Base-by-base conservation (phyloP, 805 yeast genomes). In the Teunomyces panamensis region DNA sequence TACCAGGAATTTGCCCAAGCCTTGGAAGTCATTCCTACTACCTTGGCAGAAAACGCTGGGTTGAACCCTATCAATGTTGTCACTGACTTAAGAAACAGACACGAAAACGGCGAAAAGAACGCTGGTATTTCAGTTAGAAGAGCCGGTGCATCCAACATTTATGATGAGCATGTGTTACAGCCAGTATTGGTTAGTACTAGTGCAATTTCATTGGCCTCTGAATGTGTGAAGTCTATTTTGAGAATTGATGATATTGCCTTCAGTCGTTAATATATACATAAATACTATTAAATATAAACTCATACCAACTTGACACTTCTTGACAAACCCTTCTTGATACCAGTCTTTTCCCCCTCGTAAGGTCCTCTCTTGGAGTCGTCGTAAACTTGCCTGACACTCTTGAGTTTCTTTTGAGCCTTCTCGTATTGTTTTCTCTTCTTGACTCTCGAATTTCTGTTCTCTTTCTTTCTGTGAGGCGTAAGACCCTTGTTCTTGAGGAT, bases 391-490 rank as follows among this genome's bases (percentile, higher is more conserved):
- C 96, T 85, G 54, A 88, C 86, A 46, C 96, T 87, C 63, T 84
- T 84, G 68, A 94, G 85, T 68, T 89, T 89, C 89, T 89, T 92
- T 74, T 89, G 84, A 27, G 99, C 99, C 65, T 81, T 78, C 54
- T 89, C 98, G 74, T 87, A 94, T 81, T 89, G 89, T 83, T 84
- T 88, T 78, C 99, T 87, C 95, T 92, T 94, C 79, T 94, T 94
- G 60, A 94, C 98, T 73, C 99, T 85, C 37, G 98, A 81, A 67
- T 94, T 94, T 71, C 97, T 82, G 75, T 87, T 83, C 55, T 89
- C 97, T 78, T 94, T 94, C 76, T 88, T 87, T 65, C 96, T 80
- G 67, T 85, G 87, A 14, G 96, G 92, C 1, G 97, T 91, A 53
- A 94, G 82, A 62, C 99, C 99, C 74, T 89, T 91, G 74, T 94